phyloP scores from a whole-genome alignment of 768 basidiomycete species.

The Lentinula guzmanii region DNA sequence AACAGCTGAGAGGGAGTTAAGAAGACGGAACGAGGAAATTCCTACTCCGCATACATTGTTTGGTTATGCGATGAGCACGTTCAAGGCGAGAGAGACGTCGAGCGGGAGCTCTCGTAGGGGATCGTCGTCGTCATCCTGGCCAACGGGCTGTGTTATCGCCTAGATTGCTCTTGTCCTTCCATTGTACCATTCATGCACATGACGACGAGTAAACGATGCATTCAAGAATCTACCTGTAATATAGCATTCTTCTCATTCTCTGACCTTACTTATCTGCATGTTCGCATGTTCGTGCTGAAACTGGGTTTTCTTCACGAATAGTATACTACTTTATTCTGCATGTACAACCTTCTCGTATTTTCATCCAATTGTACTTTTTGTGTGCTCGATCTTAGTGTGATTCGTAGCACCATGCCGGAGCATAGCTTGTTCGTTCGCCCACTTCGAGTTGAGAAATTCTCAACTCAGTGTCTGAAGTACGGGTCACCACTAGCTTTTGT shows the following conservation, averaged over 20 bases:
- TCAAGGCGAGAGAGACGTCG: not conserved
- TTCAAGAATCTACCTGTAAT: not conserved
- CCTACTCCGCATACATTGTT: not conserved
- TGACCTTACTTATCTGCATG: not conserved
- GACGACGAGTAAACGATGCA: not conserved
- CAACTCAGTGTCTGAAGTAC: no score
- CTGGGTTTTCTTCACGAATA: not conserved
- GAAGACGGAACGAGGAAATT: not conserved
- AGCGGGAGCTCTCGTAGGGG: not conserved
- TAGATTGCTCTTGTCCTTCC: not conserved
- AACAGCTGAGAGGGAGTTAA: constrained; percentile 1
- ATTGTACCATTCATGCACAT: not conserved
- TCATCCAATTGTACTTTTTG: no score
- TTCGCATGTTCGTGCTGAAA: not conserved
- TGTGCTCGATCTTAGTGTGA: no score
- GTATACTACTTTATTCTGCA: not conserved
- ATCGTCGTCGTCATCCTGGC: not conserved
- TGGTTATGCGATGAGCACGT: not conserved
- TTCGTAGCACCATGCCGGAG: no score
- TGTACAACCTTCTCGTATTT: not conserved
- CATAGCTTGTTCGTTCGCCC: no score
- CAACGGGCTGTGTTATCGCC: not conserved
- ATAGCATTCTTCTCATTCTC: not conserved
- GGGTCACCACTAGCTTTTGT: no score
- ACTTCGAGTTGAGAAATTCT: no score